These are phyloP conservation scores for Camelina sativa DNA, from an alignment of 345 rosid genomes.

Conservation along the genomic window DNA sequence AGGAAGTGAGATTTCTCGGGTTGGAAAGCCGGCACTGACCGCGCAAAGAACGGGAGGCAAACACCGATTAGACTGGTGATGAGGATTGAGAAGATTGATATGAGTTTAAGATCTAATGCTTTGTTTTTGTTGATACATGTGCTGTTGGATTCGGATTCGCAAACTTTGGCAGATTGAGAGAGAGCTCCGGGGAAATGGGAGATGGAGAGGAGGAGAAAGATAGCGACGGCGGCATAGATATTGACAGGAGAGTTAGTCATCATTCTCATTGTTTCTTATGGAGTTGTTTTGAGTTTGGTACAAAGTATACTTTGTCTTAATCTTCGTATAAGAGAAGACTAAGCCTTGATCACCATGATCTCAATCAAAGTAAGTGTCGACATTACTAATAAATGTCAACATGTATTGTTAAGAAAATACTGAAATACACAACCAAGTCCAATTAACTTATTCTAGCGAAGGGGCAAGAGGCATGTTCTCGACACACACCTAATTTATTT, in stretches of 20 bases:
- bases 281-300: conserved; percentile 4
- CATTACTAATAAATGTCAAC: background rate
- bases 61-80: conserved; percentile 57
- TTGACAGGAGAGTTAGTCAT: conserved; percentile 15
- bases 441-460: background rate
- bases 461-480: conserved; percentile 2
- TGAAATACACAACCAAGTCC: background rate
- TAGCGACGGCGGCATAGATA: conserved; percentile 1
- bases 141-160: conserved; percentile 25
- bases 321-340: conserved; percentile 16
- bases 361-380: background rate
- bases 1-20: conserved; percentile 55
- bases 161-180: conserved; percentile 29
- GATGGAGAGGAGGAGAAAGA: conserved; percentile 33
- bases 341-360: background rate
- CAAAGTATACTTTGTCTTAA: background rate
- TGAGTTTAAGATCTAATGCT: conserved; percentile 47
- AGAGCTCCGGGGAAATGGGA: conserved; percentile 32
- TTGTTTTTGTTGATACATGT: conserved; percentile 46
- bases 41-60: conserved; percentile 55
- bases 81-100: conserved; percentile 54
- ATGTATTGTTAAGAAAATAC: background rate
- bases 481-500: background rate
- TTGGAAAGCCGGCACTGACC: conserved; percentile 40
- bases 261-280: conserved; percentile 7